phyloP scores from a whole-genome alignment of 1,284 basidiomycete species.

The Athelia psychrophila region DNA sequence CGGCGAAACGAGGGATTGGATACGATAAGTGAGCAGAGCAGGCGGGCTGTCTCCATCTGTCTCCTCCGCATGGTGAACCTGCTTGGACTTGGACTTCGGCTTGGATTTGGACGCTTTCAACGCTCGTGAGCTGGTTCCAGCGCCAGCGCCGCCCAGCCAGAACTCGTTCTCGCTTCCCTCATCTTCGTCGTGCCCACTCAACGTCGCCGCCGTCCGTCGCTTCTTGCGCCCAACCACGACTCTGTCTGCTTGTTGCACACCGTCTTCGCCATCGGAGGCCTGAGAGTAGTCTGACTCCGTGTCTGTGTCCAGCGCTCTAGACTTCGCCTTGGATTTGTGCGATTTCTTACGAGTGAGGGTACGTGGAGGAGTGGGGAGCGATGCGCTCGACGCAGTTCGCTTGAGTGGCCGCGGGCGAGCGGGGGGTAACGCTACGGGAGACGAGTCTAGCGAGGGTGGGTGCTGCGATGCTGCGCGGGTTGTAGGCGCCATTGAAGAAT shows the following conservation, averaged over 20 bases:
- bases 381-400: conserved; percentile 26
- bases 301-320: conserved; percentile 3
- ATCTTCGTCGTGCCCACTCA: conserved; percentile 24
- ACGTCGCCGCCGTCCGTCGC: conserved; percentile 23
- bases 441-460: conserved; percentile 24
- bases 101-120: conserved; percentile 13
- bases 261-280: conserved; percentile 20
- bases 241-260: conserved; percentile 15
- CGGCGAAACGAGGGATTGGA: conserved; percentile 34
- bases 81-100: conserved; percentile 7
- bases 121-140: conserved; percentile 12
- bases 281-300: conserved; percentile 4
- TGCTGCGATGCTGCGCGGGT: too few species aligned
- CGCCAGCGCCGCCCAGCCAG: conserved; percentile 27
- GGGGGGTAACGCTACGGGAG: conserved; percentile 27
- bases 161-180: conserved; percentile 34
- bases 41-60: conserved; percentile 9
- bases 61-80: not conserved
- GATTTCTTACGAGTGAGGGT: conserved; percentile 9
- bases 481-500: too few species aligned
- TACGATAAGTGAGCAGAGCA: conserved; percentile 30
- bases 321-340: not conserved
- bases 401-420: conserved; percentile 28
- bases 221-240: conserved; percentile 27
- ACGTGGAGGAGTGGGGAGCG: conserved; percentile 18